Conservation (phyloP, 768 basidiomycete genomes). For the Trametes cingulata region DNA sequence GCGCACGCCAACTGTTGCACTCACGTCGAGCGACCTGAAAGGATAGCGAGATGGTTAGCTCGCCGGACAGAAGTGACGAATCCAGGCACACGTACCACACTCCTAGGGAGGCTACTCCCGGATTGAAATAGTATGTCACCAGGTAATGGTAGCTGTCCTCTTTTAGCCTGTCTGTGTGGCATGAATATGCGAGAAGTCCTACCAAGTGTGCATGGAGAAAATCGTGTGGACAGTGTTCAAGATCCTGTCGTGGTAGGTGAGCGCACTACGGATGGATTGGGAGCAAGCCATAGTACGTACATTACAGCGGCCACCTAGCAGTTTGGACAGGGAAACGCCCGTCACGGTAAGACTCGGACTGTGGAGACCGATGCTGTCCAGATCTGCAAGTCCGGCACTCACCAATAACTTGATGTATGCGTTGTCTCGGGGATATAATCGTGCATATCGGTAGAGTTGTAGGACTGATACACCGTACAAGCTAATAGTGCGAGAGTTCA, state of each 20-base stretch:
- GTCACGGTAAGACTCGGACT: too few species aligned
- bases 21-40: neutral
- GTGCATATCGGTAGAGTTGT: neutral
- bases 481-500: neutral
- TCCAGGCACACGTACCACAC: neutral
- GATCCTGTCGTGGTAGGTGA: neutral
- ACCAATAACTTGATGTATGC: neutral
- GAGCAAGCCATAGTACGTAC: neutral
- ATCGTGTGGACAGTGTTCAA: neutral
- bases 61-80: neutral
- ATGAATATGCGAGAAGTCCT: neutral
- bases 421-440: neutral
- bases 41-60: too few species aligned
- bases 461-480: neutral
- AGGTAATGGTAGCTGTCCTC: neutral
- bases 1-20: neutral
- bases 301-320: neutral
- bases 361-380: too few species aligned
- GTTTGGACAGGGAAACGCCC: too few species aligned
- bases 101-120: neutral
- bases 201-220: conserved; percentile 4
- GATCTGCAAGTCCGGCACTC: neutral
- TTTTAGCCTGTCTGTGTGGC: too few species aligned
- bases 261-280: neutral
- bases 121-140: neutral